Evolutionary conservation across 345 rosid species (phyloP).

Genomic region (Acer campestre): DNA sequence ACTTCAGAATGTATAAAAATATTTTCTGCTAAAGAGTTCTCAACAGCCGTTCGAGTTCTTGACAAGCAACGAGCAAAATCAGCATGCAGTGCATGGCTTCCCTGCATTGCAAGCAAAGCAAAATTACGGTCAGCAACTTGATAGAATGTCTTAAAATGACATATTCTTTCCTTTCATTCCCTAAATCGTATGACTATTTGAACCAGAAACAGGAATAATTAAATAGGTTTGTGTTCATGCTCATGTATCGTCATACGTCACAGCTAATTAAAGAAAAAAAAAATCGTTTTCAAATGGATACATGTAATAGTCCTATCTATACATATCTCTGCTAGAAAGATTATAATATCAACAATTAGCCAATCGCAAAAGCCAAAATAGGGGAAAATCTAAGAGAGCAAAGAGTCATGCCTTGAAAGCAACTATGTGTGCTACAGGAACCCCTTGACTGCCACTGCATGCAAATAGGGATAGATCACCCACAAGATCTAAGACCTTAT

Average conservation of each 20-base stretch:
- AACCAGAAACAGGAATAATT: neutral
- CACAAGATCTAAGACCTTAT: slow-evolving; percentile 81
- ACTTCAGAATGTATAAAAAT: too few species aligned
- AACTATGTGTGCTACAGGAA: slow-evolving; percentile 77
- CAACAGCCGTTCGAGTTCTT: neutral
- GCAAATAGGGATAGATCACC: slow-evolving; percentile 87
- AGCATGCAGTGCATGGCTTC: slow-evolving; percentile 58
- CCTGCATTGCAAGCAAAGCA: slow-evolving; percentile 38
- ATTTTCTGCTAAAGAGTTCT: slow-evolving; percentile 14
- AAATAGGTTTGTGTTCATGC: neutral
- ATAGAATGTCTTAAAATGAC: neutral
- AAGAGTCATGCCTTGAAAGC: slow-evolving; percentile 60
- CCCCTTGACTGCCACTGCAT: slow-evolving; percentile 70
- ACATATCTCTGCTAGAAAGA: neutral
- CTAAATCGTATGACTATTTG: neutral
- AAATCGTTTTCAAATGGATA: too few species aligned
- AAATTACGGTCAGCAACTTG: slow-evolving; percentile 10
- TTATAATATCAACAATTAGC: neutral
- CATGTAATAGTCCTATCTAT: neutral
- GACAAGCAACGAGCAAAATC: slow-evolving; percentile 45
- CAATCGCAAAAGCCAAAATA: neutral
- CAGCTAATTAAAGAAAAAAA: too few species aligned
- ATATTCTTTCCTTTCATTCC: neutral
- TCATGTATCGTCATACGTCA: neutral
- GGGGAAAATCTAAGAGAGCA: neutral